A percentile compares a stretch with the other conserved stretches of the same genome.
phyloP scores from a whole-genome alignment of 1,284 basidiomycete genomes.

The Sanghuangporus weigelae region DNA sequence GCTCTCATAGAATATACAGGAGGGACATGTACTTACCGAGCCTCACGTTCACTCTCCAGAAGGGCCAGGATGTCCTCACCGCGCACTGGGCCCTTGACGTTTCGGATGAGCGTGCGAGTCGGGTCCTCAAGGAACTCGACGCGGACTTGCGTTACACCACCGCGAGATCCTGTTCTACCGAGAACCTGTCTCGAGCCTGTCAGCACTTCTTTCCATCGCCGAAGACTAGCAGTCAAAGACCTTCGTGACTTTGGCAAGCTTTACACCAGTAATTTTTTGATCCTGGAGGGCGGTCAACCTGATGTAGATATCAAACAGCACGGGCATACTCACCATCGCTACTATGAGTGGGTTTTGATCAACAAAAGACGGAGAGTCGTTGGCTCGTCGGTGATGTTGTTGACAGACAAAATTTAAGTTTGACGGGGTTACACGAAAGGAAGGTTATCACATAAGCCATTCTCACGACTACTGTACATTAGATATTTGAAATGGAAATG shows the following conservation, averaged over 20 bases:
- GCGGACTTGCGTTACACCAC: constrained; percentile 99
- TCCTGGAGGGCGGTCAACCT: constrained; percentile 39
- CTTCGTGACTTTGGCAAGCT: constrained; percentile 96
- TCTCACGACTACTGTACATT: constrained; percentile 2
- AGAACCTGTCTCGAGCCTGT: constrained; percentile 62
- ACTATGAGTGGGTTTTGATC: not conserved
- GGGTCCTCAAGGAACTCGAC: constrained; percentile 99
- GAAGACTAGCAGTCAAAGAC: constrained; percentile 33
- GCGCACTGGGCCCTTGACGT: constrained; percentile 98
- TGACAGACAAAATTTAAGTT: constrained; percentile 13
- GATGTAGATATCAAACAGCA: not conserved
- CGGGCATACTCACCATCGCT: not conserved
- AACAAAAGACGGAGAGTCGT: not conserved
- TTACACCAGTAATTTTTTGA: constrained; percentile 75
- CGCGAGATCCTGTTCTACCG: constrained; percentile 98
- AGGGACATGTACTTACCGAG: constrained; percentile 70
- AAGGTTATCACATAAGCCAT: not conserved
- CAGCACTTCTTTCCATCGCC: not conserved
- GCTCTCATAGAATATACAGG: not conserved
- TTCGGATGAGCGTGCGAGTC: constrained; percentile 94
- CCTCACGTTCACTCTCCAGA: constrained; percentile 99
- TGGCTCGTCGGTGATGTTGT: not conserved
- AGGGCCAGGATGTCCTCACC: constrained; percentile 97
- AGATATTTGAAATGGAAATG: not conserved
- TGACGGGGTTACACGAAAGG: not conserved